Conservation (phyloP, 1,284 basidiomycete genomes). For the Athelia psychrophila region DNA sequence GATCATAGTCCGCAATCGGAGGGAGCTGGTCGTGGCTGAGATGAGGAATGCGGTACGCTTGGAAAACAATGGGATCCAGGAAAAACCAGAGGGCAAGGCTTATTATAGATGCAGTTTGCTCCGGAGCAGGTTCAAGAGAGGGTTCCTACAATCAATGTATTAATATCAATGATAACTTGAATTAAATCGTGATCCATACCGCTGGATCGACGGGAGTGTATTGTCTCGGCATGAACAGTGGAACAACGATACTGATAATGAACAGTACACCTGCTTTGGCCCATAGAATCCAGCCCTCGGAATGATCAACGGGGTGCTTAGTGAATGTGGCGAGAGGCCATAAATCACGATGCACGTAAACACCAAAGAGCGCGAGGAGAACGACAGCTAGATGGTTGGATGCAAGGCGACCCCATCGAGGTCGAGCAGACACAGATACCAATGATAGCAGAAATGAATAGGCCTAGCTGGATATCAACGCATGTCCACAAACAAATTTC, state of each 20-base stretch:
- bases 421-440: background rate
- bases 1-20: slow-evolving; percentile 49
- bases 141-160: slow-evolving; percentile 28
- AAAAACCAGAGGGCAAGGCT: slow-evolving; percentile 47
- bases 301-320: slow-evolving; percentile 15
- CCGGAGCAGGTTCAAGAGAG: slow-evolving; percentile 37
- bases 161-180: slow-evolving; percentile 2
- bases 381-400: slow-evolving; percentile 17
- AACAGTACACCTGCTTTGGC: slow-evolving; percentile 19
- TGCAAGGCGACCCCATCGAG: background rate
- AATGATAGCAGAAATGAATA: slow-evolving; percentile 14
- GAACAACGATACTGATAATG: slow-evolving; percentile 18
- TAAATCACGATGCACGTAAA: slow-evolving; percentile 53
- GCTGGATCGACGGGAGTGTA: slow-evolving; percentile 25
- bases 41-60: slow-evolving; percentile 24
- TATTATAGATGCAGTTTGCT: slow-evolving; percentile 51
- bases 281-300: slow-evolving; percentile 25
- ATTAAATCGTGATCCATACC: slow-evolving; percentile 19
- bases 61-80: slow-evolving; percentile 41
- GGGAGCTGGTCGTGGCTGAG: slow-evolving; percentile 33
- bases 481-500: background rate
- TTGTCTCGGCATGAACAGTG: slow-evolving; percentile 20
- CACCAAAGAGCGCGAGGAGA: slow-evolving; percentile 23
- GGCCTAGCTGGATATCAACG: slow-evolving; percentile 6
- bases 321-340: slow-evolving; percentile 48